These are phyloP conservation scores for Pseudopediastrum boryanum DNA, from an alignment of 139 green algal species.

Conservation along the genomic window DNA sequence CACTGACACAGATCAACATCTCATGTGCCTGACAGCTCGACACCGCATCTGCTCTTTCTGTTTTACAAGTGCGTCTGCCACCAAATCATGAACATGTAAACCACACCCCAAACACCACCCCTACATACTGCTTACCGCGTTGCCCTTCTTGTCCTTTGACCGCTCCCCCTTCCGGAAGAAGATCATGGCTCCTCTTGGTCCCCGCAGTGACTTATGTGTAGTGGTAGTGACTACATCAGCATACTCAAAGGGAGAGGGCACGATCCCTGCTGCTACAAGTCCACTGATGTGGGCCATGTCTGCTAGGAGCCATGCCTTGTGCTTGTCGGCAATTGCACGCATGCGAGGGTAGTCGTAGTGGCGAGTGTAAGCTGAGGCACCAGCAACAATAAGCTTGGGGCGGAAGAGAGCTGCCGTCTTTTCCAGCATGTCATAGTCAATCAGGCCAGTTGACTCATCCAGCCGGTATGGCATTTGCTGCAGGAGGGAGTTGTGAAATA, in stretches of 20 bases:
- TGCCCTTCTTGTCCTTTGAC: slow-evolving; percentile 81
- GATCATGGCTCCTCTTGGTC: slow-evolving; percentile 91
- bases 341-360: slow-evolving; percentile 96
- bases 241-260: slow-evolving; percentile 92
- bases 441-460: slow-evolving; percentile 92
- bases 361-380: slow-evolving; percentile 92
- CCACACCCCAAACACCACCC: too few species aligned
- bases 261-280: slow-evolving; percentile 80
- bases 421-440: slow-evolving; percentile 95
- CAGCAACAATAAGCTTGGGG: slow-evolving; percentile 94
- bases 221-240: slow-evolving; percentile 98
- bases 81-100: too few species aligned
- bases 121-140: slow-evolving; percentile 49
- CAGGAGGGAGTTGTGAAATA: too few species aligned
- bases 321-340: slow-evolving; percentile 79
- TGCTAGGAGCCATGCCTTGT: slow-evolving; percentile 81
- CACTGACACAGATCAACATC: too few species aligned
- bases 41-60: too few species aligned
- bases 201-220: slow-evolving; percentile 97
- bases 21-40: too few species aligned
- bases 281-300: slow-evolving; percentile 99
- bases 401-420: slow-evolving; percentile 72
- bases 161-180: slow-evolving; percentile 91
- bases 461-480: slow-evolving; percentile 96
- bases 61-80: too few species aligned